Conservation (phyloP, 192 early-diverging fungal species). For the Backusella macrospora region DNA sequence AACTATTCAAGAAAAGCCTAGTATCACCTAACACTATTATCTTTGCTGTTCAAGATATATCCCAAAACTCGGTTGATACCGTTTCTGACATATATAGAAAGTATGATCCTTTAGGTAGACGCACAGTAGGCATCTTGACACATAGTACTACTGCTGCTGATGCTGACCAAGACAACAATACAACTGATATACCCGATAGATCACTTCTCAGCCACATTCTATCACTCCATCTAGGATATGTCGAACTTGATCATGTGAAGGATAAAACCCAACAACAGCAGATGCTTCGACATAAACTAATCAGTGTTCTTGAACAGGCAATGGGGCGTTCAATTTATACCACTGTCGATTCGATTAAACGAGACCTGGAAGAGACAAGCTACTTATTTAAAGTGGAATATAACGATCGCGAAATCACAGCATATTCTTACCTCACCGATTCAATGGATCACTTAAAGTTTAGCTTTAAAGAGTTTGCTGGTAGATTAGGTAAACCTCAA, state of each 20-base stretch:
- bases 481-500: conserved; percentile 90
- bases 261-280: conserved; percentile 51
- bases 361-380: conserved; percentile 90
- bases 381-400: conserved; percentile 99
- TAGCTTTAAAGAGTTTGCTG: conserved; percentile 91
- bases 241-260: conserved; percentile 46
- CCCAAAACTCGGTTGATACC: conserved; percentile 80
- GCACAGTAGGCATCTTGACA: conserved; percentile 84
- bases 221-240: conserved; percentile 94
- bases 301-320: conserved; percentile 87
- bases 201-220: conserved; percentile 92
- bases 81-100: conserved; percentile 74
- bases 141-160: conserved; percentile 86
- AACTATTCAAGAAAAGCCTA: conserved; percentile 79
- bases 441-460: conserved; percentile 91
- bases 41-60: conserved; percentile 81
- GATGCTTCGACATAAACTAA: conserved; percentile 81
- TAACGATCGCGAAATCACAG: conserved; percentile 92
- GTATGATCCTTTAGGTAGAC: conserved; percentile 74
- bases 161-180: conserved; percentile 59
- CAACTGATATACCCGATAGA: conserved; percentile 77
- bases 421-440: conserved; percentile 95
- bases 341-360: conserved; percentile 87
- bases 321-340: conserved; percentile 85
- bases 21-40: conserved; percentile 79